Percentiles rank a stretch among this genome's conserved stretches.
Evolutionary conservation across 2,329 filamentous ascomycete genomes (phyloP).

Genomic region (Saccharata proteae): DNA sequence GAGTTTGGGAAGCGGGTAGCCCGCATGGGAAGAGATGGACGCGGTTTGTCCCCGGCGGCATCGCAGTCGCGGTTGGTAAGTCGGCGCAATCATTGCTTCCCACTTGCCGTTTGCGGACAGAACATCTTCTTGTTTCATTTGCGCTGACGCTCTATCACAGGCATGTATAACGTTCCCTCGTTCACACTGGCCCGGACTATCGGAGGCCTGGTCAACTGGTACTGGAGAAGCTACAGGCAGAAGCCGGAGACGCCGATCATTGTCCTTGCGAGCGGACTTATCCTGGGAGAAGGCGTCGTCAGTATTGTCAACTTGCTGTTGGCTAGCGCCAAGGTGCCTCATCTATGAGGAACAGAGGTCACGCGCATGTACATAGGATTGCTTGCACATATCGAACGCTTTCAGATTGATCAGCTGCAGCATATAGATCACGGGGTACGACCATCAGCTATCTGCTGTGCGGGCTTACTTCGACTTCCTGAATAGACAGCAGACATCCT

Average conservation of each 20-base stretch:
- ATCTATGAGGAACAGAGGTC: too few species aligned
- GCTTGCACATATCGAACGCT: too few species aligned
- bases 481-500: too few species aligned
- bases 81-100: conserved; percentile 13
- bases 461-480: too few species aligned
- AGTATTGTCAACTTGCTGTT: conserved; percentile 83
- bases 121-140: neutral
- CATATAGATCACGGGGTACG: too few species aligned
- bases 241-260: conserved; percentile 64
- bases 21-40: conserved; percentile 45
- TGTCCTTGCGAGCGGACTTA: conserved; percentile 80
- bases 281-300: conserved; percentile 81
- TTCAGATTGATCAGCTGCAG: too few species aligned
- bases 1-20: conserved; percentile 34
- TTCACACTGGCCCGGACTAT: conserved; percentile 84
- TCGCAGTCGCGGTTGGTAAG: conserved; percentile 83
- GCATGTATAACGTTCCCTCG: conserved; percentile 96
- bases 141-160: conserved; percentile 25
- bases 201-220: conserved; percentile 66
- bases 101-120: neutral
- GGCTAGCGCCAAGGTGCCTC: conserved; percentile 64
- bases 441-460: too few species aligned
- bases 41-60: conserved; percentile 73
- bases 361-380: too few species aligned
- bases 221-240: conserved; percentile 51